phyloP scores from a whole-genome alignment of 441 rosid genomes.

The Gossypium armourianum region DNA sequence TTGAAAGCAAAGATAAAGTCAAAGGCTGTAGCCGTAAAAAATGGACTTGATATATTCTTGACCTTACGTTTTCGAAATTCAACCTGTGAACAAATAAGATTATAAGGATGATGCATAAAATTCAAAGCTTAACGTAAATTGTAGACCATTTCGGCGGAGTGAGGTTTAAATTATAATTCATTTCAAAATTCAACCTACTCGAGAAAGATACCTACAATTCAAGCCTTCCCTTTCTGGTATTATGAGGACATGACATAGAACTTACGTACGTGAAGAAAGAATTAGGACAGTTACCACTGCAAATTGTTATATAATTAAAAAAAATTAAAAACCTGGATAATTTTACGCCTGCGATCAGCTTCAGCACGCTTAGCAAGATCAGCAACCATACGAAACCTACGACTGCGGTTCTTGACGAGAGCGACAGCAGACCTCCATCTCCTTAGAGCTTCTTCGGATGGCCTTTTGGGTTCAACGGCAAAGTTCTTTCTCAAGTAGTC shows the following conservation, averaged over 20 bases:
- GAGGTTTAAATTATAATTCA: background rate
- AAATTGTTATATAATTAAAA: background rate
- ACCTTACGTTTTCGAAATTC: background rate
- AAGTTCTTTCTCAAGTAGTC: slow-evolving; percentile 32
- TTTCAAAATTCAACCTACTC: background rate
- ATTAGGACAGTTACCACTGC: background rate
- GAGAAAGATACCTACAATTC: background rate
- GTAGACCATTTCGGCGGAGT: background rate
- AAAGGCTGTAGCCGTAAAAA: background rate
- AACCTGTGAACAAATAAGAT: background rate
- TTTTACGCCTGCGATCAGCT: slow-evolving; percentile 31
- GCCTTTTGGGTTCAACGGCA: slow-evolving; percentile 30
- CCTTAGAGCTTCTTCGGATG: slow-evolving; percentile 29
- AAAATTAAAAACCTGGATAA: slow-evolving; percentile 28
- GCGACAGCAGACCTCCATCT: slow-evolving; percentile 34
- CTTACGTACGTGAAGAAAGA: background rate
- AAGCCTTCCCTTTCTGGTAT: background rate
- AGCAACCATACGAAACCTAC: slow-evolving; percentile 43
- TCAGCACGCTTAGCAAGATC: slow-evolving; percentile 43
- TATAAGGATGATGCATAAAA: background rate
- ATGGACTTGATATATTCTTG: background rate
- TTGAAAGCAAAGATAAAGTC: background rate
- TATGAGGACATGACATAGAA: background rate
- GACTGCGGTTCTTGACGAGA: slow-evolving; percentile 37
- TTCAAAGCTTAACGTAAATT: background rate